These are phyloP conservation scores for Chlorella sp. DNA, from an alignment of 139 green algal species.

Conservation along the genomic window DNA sequence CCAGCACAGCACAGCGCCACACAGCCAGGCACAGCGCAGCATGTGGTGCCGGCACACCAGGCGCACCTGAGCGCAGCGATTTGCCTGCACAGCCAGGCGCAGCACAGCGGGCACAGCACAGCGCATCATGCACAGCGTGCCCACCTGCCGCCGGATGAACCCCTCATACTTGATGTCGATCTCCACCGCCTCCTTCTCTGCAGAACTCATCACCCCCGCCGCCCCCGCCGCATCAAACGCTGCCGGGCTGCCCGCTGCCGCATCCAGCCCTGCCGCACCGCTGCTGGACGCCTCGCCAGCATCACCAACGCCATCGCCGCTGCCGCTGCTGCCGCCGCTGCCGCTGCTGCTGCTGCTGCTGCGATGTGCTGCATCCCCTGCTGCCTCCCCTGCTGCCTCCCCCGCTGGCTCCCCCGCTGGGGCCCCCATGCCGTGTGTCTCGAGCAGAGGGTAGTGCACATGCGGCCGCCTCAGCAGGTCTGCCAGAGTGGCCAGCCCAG, in stretches of 20 bases:
- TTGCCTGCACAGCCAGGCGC: background rate
- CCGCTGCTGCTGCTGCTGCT: background rate
- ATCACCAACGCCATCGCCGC: background rate
- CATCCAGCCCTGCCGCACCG: background rate
- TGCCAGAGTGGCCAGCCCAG: constrained; percentile 66
- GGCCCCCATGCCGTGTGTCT: constrained; percentile 58
- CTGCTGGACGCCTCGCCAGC: background rate
- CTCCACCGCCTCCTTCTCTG: constrained; percentile 90
- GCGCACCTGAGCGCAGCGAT: too few relatives aligned
- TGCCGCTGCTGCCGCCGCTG: background rate
- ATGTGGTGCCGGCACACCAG: too few relatives aligned
- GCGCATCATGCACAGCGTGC: background rate
- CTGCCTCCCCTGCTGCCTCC: background rate
- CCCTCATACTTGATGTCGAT: constrained; percentile 98
- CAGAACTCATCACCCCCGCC: constrained; percentile 26
- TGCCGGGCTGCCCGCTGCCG: background rate
- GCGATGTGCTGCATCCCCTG: too few relatives aligned
- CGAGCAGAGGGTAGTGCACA: constrained; percentile 86
- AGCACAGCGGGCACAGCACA: background rate
- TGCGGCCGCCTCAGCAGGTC: constrained; percentile 90
- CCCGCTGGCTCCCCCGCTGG: background rate
- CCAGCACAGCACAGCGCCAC: too few relatives aligned
- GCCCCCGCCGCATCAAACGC: background rate
- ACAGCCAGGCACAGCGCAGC: too few relatives aligned
- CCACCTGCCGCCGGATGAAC: constrained; percentile 90